phyloP scores from a whole-genome alignment of 169 alveolate species.

The Cryptosporidium meleagridis region DNA sequence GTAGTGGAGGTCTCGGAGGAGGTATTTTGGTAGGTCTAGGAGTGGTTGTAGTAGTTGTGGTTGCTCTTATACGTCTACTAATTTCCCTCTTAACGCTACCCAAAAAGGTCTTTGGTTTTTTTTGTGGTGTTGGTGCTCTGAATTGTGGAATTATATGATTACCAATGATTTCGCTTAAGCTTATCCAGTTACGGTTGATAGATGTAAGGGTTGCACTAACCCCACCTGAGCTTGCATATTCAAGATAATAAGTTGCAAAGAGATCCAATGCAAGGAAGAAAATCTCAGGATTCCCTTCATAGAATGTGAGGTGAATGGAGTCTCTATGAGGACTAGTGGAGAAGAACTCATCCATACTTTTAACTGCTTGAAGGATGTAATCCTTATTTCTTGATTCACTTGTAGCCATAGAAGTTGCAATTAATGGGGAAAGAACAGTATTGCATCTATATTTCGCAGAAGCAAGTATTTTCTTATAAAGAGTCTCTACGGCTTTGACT shows the following conservation, averaged over 20 bases:
- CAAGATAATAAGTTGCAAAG: constrained; percentile 31
- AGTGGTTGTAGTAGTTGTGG: constrained; percentile 36
- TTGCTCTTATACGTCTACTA: not conserved
- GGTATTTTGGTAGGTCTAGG: not conserved
- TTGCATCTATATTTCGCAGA: constrained; percentile 52
- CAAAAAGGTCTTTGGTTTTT: not conserved
- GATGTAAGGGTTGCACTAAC: not conserved
- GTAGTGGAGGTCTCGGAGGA: constrained; percentile 71
- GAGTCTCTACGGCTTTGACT: not conserved
- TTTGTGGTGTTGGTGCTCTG: not conserved
- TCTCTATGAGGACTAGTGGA: not conserved
- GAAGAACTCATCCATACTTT: constrained; percentile 27
- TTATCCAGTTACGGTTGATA: constrained; percentile 28
- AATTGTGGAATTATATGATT: not conserved
- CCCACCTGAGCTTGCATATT: constrained; percentile 38
- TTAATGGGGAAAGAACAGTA: constrained; percentile 26
- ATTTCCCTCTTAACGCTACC: constrained; percentile 4
- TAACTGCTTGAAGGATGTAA: constrained; percentile 41
- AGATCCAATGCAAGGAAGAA: constrained; percentile 40
- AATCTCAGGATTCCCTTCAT: not conserved
- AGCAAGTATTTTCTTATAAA: constrained; percentile 29
- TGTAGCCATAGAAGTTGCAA: not conserved
- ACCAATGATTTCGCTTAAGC: not conserved
- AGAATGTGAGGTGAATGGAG: constrained; percentile 36
- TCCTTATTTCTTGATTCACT: constrained; percentile 42